These are phyloP conservation scores for Sindora glabra DNA, from an alignment of 306 rosid species.

Conservation along the genomic window DNA sequence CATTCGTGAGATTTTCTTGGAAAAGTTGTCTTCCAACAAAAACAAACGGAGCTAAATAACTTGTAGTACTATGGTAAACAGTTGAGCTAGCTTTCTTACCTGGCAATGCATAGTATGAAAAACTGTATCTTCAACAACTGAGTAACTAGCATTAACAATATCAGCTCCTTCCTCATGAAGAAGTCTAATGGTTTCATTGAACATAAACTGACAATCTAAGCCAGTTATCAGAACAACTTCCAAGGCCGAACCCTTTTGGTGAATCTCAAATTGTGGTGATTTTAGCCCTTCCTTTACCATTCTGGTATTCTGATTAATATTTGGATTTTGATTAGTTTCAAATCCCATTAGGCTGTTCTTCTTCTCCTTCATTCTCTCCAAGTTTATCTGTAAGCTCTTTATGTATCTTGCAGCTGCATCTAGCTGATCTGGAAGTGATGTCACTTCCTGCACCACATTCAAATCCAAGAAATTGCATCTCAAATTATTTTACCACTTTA, in stretches of 20 bases:
- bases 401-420: constrained; percentile 59
- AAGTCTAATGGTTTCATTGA: constrained; percentile 38
- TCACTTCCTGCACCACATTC: constrained; percentile 27
- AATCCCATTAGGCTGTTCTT: constrained; percentile 30
- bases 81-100: too few species aligned
- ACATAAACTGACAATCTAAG: constrained; percentile 44
- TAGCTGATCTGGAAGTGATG: constrained; percentile 45
- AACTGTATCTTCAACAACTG: constrained; percentile 26
- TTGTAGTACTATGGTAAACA: too few species aligned
- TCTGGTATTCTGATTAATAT: too few species aligned
- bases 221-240: constrained; percentile 49
- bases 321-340: background rate
- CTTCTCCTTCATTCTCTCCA: constrained; percentile 67
- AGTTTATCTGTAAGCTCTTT: constrained; percentile 40
- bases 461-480: too few species aligned
- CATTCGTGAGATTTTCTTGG: too few species aligned
- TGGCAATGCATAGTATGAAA: constrained; percentile 53
- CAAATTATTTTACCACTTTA: too few species aligned
- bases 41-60: background rate
- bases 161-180: constrained; percentile 60
- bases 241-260: constrained; percentile 35
- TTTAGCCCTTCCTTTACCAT: constrained; percentile 14
- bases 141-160: constrained; percentile 50
- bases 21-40: too few species aligned
- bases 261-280: constrained; percentile 52